These are phyloP conservation scores for Vickermania spadyakhi DNA, from an alignment of 208 protist species.

Conservation along the genomic window DNA sequence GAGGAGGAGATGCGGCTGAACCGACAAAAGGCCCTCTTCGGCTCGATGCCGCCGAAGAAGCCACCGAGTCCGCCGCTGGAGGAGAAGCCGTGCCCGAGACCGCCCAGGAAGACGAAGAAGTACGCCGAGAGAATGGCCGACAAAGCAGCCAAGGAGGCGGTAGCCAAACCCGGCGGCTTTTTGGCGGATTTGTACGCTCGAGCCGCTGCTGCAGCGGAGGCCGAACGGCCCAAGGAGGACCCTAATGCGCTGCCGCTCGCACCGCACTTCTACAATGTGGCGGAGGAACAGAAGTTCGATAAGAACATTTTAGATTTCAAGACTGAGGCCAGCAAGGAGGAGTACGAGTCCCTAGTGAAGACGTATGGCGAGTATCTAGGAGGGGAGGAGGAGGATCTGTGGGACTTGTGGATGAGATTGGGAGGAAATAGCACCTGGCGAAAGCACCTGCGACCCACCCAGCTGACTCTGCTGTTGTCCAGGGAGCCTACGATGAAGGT, in stretches of 20 bases:
- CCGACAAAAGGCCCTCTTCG: not conserved
- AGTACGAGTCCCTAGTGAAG: not conserved
- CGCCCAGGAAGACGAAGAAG: not conserved
- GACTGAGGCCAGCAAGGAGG: not conserved
- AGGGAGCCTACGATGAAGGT: not conserved
- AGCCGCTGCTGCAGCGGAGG: not conserved
- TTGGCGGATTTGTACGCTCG: not conserved
- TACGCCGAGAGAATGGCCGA: not conserved
- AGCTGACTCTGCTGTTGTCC: constrained; percentile 1
- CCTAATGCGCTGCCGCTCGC: not conserved
- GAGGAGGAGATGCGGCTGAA: not conserved
- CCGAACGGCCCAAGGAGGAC: not conserved
- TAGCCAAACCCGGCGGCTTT: not conserved
- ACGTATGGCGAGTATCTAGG: constrained; percentile 2
- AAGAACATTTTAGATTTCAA: not conserved
- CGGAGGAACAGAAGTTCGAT: not conserved
- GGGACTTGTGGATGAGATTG: not conserved
- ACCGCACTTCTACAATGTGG: not conserved
- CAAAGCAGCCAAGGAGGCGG: not conserved
- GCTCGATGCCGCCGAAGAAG: not conserved
- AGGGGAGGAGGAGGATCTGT: not conserved
- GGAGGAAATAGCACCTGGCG: not conserved
- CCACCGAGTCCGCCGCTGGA: not conserved
- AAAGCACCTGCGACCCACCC: not conserved
- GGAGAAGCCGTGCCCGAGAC: not conserved